phyloP scores from a whole-genome alignment of 148 eudicot species.

The Rhododendron molle region DNA sequence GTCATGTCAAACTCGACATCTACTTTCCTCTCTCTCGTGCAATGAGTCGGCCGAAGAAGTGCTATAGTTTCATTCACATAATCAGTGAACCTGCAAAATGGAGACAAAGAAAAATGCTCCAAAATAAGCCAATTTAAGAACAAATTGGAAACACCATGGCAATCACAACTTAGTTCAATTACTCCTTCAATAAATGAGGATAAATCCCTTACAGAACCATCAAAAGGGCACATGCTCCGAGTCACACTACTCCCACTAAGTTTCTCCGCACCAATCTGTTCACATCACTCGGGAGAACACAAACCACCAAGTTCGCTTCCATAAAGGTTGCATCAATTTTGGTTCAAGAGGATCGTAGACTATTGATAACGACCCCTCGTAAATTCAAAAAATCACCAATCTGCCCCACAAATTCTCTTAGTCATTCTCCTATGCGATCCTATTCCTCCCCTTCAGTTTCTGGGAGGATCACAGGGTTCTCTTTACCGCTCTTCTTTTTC shows the following conservation, averaged over 20 bases:
- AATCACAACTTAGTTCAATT: not conserved
- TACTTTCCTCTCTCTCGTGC: constrained; percentile 76
- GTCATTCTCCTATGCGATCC: not conserved
- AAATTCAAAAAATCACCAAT: not conserved
- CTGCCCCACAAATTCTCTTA: not conserved
- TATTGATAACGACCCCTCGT: not conserved
- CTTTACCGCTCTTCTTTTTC: not conserved
- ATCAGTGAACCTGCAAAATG: constrained; percentile 55
- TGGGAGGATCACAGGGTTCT: not conserved
- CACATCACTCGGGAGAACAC: not conserved
- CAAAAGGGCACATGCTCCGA: not conserved
- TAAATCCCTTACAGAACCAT: not conserved
- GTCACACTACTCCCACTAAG: not conserved
- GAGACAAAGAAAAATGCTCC: not conserved
- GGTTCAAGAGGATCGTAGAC: not conserved
- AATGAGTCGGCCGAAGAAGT: constrained; percentile 74
- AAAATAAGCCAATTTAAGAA: constrained; percentile 3
- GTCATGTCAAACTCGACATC: constrained; percentile 73
- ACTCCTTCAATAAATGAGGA: not conserved
- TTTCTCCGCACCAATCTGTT: not conserved
- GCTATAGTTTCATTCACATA: constrained; percentile 61
- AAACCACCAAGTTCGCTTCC: not conserved
- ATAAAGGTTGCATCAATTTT: not conserved
- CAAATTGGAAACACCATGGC: not conserved
- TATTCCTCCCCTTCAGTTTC: not conserved